Evolutionary conservation across 2,329 filamentous ascomycete genomes (phyloP).

Genomic region (Microdochium nivale): DNA sequence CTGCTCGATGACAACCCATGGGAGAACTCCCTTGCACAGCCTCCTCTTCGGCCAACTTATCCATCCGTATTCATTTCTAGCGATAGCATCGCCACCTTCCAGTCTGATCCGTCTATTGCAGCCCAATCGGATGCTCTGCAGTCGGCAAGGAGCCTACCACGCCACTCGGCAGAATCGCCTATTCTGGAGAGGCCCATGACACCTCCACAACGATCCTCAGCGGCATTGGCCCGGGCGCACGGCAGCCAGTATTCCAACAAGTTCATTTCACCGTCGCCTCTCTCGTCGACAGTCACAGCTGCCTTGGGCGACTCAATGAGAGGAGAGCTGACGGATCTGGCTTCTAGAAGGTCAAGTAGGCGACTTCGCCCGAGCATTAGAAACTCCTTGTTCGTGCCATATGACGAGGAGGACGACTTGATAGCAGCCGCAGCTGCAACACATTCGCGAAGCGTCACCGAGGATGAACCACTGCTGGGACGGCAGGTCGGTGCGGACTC

Average conservation of each 20-base stretch:
- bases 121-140: constrained; percentile 15
- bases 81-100: constrained; percentile 20
- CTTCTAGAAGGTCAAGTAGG: constrained; percentile 34
- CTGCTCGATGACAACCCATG: constrained; percentile 35
- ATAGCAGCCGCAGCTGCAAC: constrained; percentile 9
- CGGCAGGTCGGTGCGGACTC: constrained; percentile 8
- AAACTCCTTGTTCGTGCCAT: constrained; percentile 45
- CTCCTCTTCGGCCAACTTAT: not conserved
- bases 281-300: constrained; percentile 50
- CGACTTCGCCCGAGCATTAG: constrained; percentile 41
- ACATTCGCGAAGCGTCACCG: constrained; percentile 9
- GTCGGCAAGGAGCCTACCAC: constrained; percentile 9
- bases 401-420: constrained; percentile 27
- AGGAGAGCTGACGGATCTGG: constrained; percentile 28
- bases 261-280: constrained; percentile 50
- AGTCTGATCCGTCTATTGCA: constrained; percentile 15
- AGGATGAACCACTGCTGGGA: constrained; percentile 10
- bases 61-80: constrained; percentile 8
- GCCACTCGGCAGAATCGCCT: constrained; percentile 10
- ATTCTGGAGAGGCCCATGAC: constrained; percentile 17
- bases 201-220: constrained; percentile 16
- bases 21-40: constrained; percentile 22
- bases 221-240: constrained; percentile 22
- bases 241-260: constrained; percentile 33
- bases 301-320: constrained; percentile 48